Evolutionary conservation across 2,329 filamentous ascomycete genomes (phyloP).

Genomic region (Trichoderma guizhouense): DNA sequence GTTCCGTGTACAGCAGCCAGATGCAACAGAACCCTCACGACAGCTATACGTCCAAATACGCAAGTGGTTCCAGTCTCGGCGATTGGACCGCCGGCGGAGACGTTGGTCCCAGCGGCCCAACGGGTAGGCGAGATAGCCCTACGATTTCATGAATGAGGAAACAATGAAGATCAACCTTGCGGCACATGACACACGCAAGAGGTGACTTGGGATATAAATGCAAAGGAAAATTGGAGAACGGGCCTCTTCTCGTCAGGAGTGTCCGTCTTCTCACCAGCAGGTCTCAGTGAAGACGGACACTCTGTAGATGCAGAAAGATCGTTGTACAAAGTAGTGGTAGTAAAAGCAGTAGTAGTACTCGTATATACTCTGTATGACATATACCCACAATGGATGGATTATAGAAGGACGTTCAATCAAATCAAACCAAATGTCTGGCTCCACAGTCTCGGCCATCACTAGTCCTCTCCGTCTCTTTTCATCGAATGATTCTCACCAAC

Average conservation of each 20-base stretch:
- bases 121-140: conserved; percentile 30
- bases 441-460: background rate
- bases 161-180: background rate
- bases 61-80: conserved; percentile 49
- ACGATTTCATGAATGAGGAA: conserved; percentile 3
- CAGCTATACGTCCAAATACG: conserved; percentile 44
- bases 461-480: background rate
- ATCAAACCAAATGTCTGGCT: background rate
- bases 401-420: background rate
- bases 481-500: background rate
- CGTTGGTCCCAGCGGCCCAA: conserved; percentile 36
- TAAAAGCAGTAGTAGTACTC: background rate
- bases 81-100: conserved; percentile 50
- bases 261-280: background rate
- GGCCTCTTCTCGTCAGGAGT: background rate
- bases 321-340: background rate
- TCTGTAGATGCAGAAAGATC: background rate
- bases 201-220: background rate
- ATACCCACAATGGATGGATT: background rate
- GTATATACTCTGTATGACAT: conserved; percentile 3
- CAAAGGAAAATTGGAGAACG: background rate
- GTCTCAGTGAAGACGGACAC: background rate
- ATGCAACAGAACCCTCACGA: background rate
- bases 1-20: conserved; percentile 47
- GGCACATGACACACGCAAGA: background rate